Evolutionary conservation across 257 asterid species (phyloP), one percentile per base, ranked within the genome.

Genomic region (Anisodus acutangulus): DNA sequence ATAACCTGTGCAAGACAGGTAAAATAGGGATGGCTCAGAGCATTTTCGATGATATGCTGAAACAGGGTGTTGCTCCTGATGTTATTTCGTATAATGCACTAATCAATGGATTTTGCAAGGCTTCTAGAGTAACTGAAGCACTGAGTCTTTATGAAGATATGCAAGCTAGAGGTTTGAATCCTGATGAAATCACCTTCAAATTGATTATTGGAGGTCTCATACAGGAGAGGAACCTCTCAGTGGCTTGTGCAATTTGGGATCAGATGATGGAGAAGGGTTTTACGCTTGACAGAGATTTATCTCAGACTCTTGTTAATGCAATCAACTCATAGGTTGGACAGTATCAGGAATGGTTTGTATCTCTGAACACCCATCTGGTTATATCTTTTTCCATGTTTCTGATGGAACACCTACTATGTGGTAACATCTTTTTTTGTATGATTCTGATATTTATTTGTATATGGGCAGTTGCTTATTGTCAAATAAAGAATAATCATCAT

Each of bases 181-280:
- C 97, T 3, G 98, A 94, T 89, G 97, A 89, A 85, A 88, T 94
- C 83, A 95, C 98, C 74, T 94, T 91, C 85, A 92, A 89, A 85
- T 62, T 94, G 87, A 91, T 94, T 60, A 90, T 95, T 80, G 84
- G 90, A 85, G 98, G 98, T 85, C 94, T 94, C 79, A 83, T 96
- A 86, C 92, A 86, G 86, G 98, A 92, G 87, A 92, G 88, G 59
- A 92, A 91, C 83, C 83, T 91, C 83, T 79, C 92, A 53, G 82
- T 86, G 91, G 99, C 99, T 74, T 92, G 94, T 90, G 88, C 90
- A 59, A 86, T 95, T 55, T 97, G 99, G 99, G 98, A 95, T 87
- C 93, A 88, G 78, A 95, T 97, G 98, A 93, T 97, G 98, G 98
- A 90, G 89, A 93, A 89, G 88, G 99, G 99, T 45, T 95, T 92